phyloP scores from a whole-genome alignment of 495 filamentous ascomycete genomes.

The Trichocladium antarcticum region DNA sequence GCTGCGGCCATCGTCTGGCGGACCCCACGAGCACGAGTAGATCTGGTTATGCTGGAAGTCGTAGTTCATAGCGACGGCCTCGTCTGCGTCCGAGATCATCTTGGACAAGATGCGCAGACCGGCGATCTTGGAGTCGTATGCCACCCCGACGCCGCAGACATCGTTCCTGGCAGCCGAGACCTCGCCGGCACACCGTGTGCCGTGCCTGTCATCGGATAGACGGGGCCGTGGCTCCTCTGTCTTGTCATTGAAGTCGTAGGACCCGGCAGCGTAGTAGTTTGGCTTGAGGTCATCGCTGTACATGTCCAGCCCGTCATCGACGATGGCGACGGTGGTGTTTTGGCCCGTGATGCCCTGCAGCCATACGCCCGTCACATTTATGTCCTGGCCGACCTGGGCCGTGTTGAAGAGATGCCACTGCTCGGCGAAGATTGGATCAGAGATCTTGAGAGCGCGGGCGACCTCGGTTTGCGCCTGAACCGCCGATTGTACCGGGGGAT shows the following conservation, averaged over 20 bases:
- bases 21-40: constrained; percentile 98
- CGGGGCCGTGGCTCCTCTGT: constrained; percentile 65
- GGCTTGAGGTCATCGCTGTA: constrained; percentile 86
- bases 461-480: constrained; percentile 50
- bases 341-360: constrained; percentile 82
- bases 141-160: constrained; percentile 91
- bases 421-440: constrained; percentile 80
- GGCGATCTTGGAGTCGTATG: constrained; percentile 80
- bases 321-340: constrained; percentile 80
- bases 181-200: constrained; percentile 90
- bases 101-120: constrained; percentile 85
- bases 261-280: constrained; percentile 84
- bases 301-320: constrained; percentile 96
- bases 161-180: constrained; percentile 83
- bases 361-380: constrained; percentile 92
- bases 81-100: constrained; percentile 83
- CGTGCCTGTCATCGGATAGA: constrained; percentile 73
- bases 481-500: constrained; percentile 34
- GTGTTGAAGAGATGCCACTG: constrained; percentile 96
- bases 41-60: constrained; percentile 86
- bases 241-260: constrained; percentile 91
- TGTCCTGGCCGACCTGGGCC: constrained; percentile 70
- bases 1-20: constrained; percentile 77
- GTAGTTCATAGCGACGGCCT: constrained; percentile 86
- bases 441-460: constrained; percentile 54